Evolutionary conservation across 495 filamentous ascomycete genomes (phyloP).

Genomic region (Penicillium canariense): DNA sequence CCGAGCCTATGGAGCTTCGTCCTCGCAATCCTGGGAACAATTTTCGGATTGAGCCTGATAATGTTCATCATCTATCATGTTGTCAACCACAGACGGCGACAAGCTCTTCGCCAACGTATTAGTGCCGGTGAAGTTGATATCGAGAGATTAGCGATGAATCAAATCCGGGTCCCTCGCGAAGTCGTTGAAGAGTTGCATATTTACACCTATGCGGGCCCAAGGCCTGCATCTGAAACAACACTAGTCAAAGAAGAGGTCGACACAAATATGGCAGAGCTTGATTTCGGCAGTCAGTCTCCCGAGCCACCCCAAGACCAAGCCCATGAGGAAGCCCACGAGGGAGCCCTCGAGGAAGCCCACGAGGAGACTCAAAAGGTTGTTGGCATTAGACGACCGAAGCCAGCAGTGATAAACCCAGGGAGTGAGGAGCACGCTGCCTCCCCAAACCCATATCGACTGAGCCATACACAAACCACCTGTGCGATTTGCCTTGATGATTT

Average conservation of each 20-base stretch:
- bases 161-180: constrained; percentile 65
- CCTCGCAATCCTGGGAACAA: constrained; percentile 72
- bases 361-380: not conserved
- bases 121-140: constrained; percentile 74
- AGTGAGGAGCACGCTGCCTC: not conserved
- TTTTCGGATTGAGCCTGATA: constrained; percentile 60
- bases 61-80: constrained; percentile 73
- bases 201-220: constrained; percentile 62
- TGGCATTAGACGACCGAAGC: constrained; percentile 18
- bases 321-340: not conserved
- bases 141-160: constrained; percentile 75
- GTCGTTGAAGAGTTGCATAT: constrained; percentile 69
- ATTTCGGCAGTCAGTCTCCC: not conserved
- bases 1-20: constrained; percentile 82
- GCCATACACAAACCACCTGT: constrained; percentile 58
- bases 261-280: constrained; percentile 8
- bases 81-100: constrained; percentile 64
- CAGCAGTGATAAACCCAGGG: constrained; percentile 15
- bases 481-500: constrained; percentile 86
- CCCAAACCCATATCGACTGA: constrained; percentile 19
- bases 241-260: constrained; percentile 7
- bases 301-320: not conserved
- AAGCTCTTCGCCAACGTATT: constrained; percentile 64
- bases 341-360: not conserved
- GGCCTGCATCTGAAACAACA: constrained; percentile 15